Base-by-base conservation (phyloP, 2,329 filamentous ascomycete genomes). In the Monosporascus sp. region DNA sequence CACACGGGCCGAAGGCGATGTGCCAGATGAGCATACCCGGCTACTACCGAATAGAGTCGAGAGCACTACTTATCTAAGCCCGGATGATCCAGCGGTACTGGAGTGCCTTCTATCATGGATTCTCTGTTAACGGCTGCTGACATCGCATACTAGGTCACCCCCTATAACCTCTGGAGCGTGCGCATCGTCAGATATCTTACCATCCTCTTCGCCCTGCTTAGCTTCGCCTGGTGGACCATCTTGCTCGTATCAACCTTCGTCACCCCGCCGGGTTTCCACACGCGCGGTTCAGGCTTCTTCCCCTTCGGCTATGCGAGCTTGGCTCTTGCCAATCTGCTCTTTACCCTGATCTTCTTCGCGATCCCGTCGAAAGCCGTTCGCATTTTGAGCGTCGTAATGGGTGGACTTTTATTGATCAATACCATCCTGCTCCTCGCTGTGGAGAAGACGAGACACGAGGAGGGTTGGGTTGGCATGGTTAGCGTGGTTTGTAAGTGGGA, bases 111-210 rank as follows among this genome's bases (percentile, higher is more conserved):
- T 34, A 14, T 34, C 22, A 47, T 31, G 46, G 20, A 31, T 17
- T 46, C 36, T 37, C 20, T 19, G 9, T 24, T 20, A 22, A 57
- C 40, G 54, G 51, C 61, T 64, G 53, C 65, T 59, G 41, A 61
- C 3, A 44, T 16, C 26, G 22, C 41, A 31, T n/a, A 22, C 7
- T 56, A 67, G 64, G 66, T 68, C 38, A 64, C 66, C 20, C 94
- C 94, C 0, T 97, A 97, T 74, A 99, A 99, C 64, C 82, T 97
- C 38, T 96, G 91, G 87, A 90, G 85, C 55, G 88, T 99, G 49
- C 87, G 94, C 19, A 82, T 88, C 47, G 77, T 94, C 52, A 84
- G 91, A 67, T 90, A 86, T 66, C 70, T 94, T 56, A 93, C 91
- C 5, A 77, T 96, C 52, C 63, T 90, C 38, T 89, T 97, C 66